Conservation (phyloP, 2,329 filamentous ascomycete species). For the Ophiostoma piceae region DNA sequence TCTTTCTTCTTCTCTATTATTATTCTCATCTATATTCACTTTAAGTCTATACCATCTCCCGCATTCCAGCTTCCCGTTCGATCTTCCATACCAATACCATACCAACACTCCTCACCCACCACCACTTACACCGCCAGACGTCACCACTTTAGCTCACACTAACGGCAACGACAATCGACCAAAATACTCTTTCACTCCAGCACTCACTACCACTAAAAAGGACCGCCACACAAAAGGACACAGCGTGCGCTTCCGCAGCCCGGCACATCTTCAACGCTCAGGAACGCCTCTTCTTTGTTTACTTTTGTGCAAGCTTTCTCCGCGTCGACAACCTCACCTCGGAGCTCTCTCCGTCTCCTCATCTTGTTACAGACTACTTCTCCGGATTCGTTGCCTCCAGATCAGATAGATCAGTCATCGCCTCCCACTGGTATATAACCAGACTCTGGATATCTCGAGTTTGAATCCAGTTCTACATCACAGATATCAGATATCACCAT, state of each 20-base stretch:
- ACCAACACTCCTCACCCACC: too few relatives aligned
- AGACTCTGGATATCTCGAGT: neutral
- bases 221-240: neutral
- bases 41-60: neutral
- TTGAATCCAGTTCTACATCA: too few relatives aligned
- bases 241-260: constrained; percentile 1
- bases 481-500: neutral
- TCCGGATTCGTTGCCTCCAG: too few relatives aligned
- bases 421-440: neutral
- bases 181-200: too few relatives aligned
- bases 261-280: constrained; percentile 5
- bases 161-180: neutral
- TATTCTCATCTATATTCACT: neutral
- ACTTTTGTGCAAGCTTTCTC: neutral
- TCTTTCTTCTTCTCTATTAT: neutral
- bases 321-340: neutral
- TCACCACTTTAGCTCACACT: neutral
- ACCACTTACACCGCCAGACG: constrained; percentile 9
- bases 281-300: neutral
- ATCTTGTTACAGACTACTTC: neutral
- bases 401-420: too few relatives aligned
- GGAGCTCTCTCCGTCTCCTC: neutral
- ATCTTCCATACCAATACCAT: neutral
- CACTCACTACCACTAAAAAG: neutral
- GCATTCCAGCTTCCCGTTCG: neutral